phyloP scores from a whole-genome alignment of 108 stramenopile species.

The Epithemia pelagica region DNA sequence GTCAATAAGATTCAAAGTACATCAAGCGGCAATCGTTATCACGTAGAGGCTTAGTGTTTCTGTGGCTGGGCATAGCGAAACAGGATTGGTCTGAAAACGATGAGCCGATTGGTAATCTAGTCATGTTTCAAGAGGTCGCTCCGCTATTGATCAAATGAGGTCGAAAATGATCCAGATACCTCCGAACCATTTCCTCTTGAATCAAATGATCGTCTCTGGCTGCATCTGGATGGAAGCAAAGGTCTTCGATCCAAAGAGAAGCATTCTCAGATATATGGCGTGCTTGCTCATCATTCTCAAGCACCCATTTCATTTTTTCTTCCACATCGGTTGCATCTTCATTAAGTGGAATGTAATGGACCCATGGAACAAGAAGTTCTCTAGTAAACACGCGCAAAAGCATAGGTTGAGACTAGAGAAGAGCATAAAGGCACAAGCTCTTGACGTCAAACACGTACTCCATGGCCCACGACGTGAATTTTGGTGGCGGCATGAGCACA shows the following conservation, averaged over 20 bases:
- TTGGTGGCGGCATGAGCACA: conserved; percentile 65
- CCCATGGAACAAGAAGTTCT: conserved; percentile 58
- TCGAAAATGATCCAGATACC: conserved; percentile 29
- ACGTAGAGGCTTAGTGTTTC: no score
- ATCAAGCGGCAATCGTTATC: no score
- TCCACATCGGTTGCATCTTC: conserved; percentile 52
- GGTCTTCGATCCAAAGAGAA: conserved; percentile 65
- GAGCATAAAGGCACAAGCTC: not conserved
- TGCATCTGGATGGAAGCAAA: conserved; percentile 55
- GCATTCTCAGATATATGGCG: conserved; percentile 58
- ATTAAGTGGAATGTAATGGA: conserved; percentile 72
- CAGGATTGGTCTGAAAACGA: no score
- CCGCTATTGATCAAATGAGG: no score
- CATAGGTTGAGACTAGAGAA: no score
- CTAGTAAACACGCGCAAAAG: no score
- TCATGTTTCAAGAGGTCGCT: no score
- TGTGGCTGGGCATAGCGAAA: no score
- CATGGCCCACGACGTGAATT: conserved; percentile 73
- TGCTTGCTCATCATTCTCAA: conserved; percentile 55
- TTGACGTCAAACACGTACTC: conserved; percentile 10
- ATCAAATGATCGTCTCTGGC: conserved; percentile 37
- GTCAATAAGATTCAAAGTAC: no score
- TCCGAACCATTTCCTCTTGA: conserved; percentile 38
- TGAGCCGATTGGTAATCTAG: not conserved
- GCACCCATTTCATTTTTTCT: conserved; percentile 60